Base-by-base conservation (phyloP, 768 basidiomycete genomes). In the Mycena crocata region DNA sequence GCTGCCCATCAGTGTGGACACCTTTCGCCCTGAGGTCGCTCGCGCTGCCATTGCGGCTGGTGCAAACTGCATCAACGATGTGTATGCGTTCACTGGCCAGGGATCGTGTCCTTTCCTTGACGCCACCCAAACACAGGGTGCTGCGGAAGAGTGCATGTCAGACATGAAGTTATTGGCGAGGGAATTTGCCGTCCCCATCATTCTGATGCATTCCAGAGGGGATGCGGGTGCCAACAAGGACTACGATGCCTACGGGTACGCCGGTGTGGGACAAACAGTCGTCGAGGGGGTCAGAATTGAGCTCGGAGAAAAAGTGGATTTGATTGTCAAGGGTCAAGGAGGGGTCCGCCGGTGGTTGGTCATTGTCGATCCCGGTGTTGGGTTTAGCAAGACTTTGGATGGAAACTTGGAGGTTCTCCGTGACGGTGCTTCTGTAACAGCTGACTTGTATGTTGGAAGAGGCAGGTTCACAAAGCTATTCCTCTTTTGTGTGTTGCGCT, bases 131-230 rank as follows among this genome's bases (percentile, higher is more conserved):
- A 23, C 21, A 12, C 77, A 75, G 31, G 82, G 78, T 0, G 79
- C 72, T n/a, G 75, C 74, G 13, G 64, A 77, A 80, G 0, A 73
- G 80, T 84, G 83, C 60, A 84, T 89, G 70, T 67, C 69, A 13
- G 78, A 83, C 57, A 93, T 97, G 93, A 88, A 91, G 57, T 64
- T 74, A n/a, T 76, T 90, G 28, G 90, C 91, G 31, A 84, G 89
- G 37, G 81, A 85, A 32, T 80, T 89, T 46, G 86, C 85, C 7
- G 92, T 92, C 0, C 96, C 96, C 0, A 90, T 96, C 52, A 81
- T 99, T 13, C 78, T 99, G 63, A 99, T 99, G 97, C 97, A 99
- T 77, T 95, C 94, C 0, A 84, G 96, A 5, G 96, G 94, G 0
- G 92, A 93, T 61, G 93, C 94, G 0, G 89, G 90, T 19, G 71